phyloP scores from a whole-genome alignment of 352 stramenopile species.

The Globisporangium cystogenes region DNA sequence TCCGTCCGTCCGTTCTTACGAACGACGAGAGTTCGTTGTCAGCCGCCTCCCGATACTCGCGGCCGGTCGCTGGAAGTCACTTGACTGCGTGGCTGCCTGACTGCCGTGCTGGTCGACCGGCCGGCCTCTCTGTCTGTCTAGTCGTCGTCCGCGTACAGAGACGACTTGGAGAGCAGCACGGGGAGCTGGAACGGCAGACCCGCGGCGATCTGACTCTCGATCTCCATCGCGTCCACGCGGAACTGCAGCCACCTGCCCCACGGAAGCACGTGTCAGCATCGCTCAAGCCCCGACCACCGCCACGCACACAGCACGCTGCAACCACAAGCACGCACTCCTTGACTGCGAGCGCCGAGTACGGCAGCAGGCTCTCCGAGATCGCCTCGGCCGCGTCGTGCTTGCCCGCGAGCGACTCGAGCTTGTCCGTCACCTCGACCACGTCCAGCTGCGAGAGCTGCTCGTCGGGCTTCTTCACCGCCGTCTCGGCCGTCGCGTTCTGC shows the following conservation, averaged over 20 bases:
- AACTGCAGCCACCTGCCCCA: constrained; percentile 74
- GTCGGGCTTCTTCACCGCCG: constrained; percentile 67
- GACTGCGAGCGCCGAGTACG: constrained; percentile 76
- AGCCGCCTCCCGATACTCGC: too few species aligned
- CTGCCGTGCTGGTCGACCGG: too few species aligned
- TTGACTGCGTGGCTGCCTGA: too few species aligned
- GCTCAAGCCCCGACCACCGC: not conserved
- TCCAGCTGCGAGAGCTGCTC: constrained; percentile 70
- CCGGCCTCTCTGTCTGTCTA: constrained; percentile 18
- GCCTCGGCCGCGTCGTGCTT: constrained; percentile 66
- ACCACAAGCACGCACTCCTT: constrained; percentile 85
- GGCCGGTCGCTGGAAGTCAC: too few species aligned
- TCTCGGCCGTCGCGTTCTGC: constrained; percentile 81
- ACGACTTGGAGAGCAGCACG: constrained; percentile 84
- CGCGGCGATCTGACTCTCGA: constrained; percentile 75
- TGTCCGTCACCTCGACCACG: constrained; percentile 62
- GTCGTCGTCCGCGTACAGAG: constrained; percentile 81
- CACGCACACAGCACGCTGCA: not conserved
- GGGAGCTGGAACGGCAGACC: constrained; percentile 79
- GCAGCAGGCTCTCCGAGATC: constrained; percentile 58
- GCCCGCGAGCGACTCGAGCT: constrained; percentile 77
- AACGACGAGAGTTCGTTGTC: too few species aligned
- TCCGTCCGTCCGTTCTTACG: too few species aligned
- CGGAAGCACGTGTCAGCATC: constrained; percentile 13
- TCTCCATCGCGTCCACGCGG: constrained; percentile 81